A percentile compares a stretch with the other conserved stretches of the same genome.
phyloP scores from a whole-genome alignment of 192 early-diverging fungal species.

The Gryganskiella cystojenkinii region DNA sequence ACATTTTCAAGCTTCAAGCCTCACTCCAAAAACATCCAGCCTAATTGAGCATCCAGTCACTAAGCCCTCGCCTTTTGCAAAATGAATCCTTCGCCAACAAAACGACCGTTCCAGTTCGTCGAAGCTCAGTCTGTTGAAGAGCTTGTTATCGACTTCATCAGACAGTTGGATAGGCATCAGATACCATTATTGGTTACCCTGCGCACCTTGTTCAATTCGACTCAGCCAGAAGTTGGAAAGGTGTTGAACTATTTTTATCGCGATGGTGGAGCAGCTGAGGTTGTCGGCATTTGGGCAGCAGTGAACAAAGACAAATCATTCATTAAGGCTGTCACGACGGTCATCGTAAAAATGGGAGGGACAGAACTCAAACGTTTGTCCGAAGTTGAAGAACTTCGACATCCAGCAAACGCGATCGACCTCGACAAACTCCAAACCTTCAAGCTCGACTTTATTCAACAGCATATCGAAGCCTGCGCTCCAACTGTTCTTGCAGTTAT shows the following conservation, averaged over 20 bases:
- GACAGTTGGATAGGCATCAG: background rate
- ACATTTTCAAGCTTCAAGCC: too few species aligned
- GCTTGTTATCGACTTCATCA: background rate
- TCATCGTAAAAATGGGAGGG: background rate
- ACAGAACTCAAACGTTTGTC: background rate
- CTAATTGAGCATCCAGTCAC: too few species aligned
- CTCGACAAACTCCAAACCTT: conserved; percentile 2
- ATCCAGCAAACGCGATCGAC: conserved; percentile 6
- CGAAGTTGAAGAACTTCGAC: background rate
- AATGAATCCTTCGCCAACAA: background rate
- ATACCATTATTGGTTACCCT: background rate
- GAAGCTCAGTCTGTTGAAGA: background rate
- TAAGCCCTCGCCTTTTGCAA: too few species aligned
- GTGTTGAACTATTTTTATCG: background rate
- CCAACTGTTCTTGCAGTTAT: background rate
- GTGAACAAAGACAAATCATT: background rate
- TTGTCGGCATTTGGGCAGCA: background rate
- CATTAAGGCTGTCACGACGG: background rate
- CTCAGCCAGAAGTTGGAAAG: background rate
- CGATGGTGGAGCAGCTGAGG: background rate
- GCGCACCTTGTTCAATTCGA: background rate
- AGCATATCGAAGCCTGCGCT: background rate
- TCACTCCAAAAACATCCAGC: too few species aligned
- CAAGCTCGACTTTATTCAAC: background rate
- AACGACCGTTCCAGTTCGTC: conserved; percentile 2